Percentiles rank a stretch among this genome's conserved stretches.
Evolutionary conservation across 305 asterid species (phyloP).

Genomic region (Fraxinus nigra): DNA sequence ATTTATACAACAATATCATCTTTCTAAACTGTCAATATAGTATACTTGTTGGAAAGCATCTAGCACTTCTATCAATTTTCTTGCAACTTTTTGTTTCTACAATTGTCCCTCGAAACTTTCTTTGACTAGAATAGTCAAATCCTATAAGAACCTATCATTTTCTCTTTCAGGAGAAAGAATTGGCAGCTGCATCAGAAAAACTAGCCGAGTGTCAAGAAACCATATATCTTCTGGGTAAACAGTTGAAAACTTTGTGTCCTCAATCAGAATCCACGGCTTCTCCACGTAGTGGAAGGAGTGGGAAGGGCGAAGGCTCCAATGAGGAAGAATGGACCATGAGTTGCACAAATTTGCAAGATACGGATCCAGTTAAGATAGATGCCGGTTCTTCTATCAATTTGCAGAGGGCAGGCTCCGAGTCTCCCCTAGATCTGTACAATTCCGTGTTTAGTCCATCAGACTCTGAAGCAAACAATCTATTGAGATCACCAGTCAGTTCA

Average conservation of each 20-base stretch:
- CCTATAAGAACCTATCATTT: neutral
- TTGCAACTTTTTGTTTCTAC: neutral
- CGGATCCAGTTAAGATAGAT: conserved; percentile 49
- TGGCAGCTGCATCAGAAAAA: conserved; percentile 85
- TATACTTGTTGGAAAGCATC: neutral
- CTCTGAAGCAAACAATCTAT: conserved; percentile 51
- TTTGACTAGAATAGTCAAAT: neutral
- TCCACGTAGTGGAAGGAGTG: conserved; percentile 38
- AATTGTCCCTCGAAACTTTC: neutral
- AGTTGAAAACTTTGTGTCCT: conserved; percentile 69
- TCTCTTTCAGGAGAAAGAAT: conserved; percentile 67
- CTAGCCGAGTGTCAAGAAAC: conserved; percentile 94
- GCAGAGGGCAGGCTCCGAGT: conserved; percentile 51
- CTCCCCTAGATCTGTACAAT: conserved; percentile 47
- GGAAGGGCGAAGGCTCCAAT: conserved; percentile 34
- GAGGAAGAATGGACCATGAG: conserved; percentile 59
- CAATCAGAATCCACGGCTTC: conserved; percentile 46
- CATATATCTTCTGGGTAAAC: conserved; percentile 85
- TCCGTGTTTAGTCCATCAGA: conserved; percentile 54
- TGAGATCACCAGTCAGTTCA: conserved; percentile 56
- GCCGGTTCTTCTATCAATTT: conserved; percentile 35
- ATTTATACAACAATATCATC: neutral
- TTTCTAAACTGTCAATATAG: neutral
- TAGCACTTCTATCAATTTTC: neutral
- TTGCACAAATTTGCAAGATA: conserved; percentile 47